phyloP scores from a whole-genome alignment of 2,329 filamentous ascomycete species.

The Onygenales sp. region DNA sequence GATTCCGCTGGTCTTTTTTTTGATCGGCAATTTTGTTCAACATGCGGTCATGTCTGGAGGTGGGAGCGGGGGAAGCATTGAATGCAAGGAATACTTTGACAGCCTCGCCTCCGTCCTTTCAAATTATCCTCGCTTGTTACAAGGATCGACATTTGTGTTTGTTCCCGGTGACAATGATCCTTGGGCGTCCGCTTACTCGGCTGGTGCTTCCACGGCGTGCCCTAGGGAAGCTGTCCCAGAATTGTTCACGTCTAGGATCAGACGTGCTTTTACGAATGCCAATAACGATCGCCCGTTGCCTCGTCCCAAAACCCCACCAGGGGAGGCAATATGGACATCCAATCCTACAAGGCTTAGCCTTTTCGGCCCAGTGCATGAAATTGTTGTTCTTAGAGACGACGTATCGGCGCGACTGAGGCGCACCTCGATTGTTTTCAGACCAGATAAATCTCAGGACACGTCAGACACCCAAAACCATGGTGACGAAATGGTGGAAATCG shows the following conservation, averaged over 20 bases:
- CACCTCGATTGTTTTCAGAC: constrained; percentile 61
- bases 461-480: not conserved
- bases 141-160: constrained; percentile 76
- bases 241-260: constrained; percentile 79
- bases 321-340: constrained; percentile 76
- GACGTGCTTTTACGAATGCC: constrained; percentile 72
- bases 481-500: not conserved
- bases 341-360: constrained; percentile 76
- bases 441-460: constrained; percentile 16
- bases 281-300: constrained; percentile 48
- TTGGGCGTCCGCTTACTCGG: constrained; percentile 76
- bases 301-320: constrained; percentile 34
- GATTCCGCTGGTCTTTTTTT: constrained; percentile 67
- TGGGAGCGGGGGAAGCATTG: constrained; percentile 72
- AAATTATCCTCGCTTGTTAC: constrained; percentile 74
- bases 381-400: constrained; percentile 81
- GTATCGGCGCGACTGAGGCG: constrained; percentile 69
- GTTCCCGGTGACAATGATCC: constrained; percentile 95
- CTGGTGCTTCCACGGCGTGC: constrained; percentile 37
- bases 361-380: constrained; percentile 80
- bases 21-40: constrained; percentile 74
- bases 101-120: constrained; percentile 69
- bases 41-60: constrained; percentile 53
- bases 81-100: constrained; percentile 96
- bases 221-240: constrained; percentile 58